Evolutionary conservation across 106 monocot genomes (phyloP).

Genomic region (Agapanthus africanus): DNA sequence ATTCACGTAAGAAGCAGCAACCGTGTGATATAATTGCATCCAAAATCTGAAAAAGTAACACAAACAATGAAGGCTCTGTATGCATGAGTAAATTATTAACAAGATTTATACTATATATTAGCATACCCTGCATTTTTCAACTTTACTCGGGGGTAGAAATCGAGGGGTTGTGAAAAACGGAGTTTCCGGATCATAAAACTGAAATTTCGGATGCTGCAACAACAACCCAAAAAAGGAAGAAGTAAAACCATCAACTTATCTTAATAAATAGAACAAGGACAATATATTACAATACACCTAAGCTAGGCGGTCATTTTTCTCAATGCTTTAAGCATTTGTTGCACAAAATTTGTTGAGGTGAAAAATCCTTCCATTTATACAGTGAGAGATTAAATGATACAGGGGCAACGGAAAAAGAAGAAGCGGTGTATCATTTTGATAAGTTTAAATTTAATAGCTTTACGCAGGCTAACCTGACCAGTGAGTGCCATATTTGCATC

Average conservation of each 20-base stretch:
- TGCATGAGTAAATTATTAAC: background rate
- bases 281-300: too few species aligned
- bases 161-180: conserved; percentile 87
- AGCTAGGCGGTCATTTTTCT: too few species aligned
- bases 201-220: conserved; percentile 69
- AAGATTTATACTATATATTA: background rate
- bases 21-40: conserved; percentile 88
- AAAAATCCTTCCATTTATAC: too few species aligned
- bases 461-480: conserved; percentile 40
- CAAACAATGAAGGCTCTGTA: background rate
- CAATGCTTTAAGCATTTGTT: too few species aligned
- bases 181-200: conserved; percentile 75
- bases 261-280: too few species aligned
- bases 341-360: too few species aligned
- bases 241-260: too few species aligned
- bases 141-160: conserved; percentile 70
- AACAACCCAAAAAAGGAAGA: too few species aligned
- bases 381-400: background rate
- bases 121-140: conserved; percentile 73
- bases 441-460: too few species aligned
- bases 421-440: too few species aligned
- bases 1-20: conserved; percentile 79
- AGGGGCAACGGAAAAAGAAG: background rate
- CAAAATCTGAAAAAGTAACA: conserved; percentile 36
- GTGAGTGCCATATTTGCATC: conserved; percentile 90